Evolutionary conservation across 495 filamentous ascomycete species (phyloP), one percentile per base, ranked within the genome.

Genomic region (Neurospora tetrasperma): DNA sequence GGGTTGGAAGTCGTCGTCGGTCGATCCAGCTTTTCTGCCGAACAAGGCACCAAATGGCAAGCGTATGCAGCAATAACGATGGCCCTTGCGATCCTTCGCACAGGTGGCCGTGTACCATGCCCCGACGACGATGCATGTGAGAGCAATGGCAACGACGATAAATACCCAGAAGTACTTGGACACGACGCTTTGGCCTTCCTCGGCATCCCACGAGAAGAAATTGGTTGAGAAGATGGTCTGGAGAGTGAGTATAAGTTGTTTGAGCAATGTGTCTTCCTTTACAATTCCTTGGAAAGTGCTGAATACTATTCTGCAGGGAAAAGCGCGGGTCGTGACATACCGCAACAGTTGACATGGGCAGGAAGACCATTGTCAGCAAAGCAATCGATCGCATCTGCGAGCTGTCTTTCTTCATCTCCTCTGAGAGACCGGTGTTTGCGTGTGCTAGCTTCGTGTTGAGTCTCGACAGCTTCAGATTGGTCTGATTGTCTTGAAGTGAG

Each of bases 381-480:
- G 79, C 76, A n/a, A 82, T 79, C 3, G 69, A 74, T 46, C 73
- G 79, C 79, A 79, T 81, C 41, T 77, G 75, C 16, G 72, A 70
- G 69, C 79, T 81, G 69, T 81, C 80, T 38, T 35, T 39, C 4
- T 69, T 72, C 59, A 72, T 72, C 35, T 31, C 54, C n/a, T 39
- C 38, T 20, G 71, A 72, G 1, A 71, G 42, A 20, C 18, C 18
- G 5, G 70, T 71, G 9, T 71, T 71, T 44, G 70, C 38, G 23
- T 54, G 70, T 11, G 70, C 42, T 10, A 71, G 44, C 16, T 59
- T 46, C 6, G 42, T 71, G 70, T 62, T 71, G 12, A 62, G 42
- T 1, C 8, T 18, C 1, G 70, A 71, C 16, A 71, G 44, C 40
- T 4, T 27, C 16, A 71, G 44, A 12, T 66, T 71, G 0, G 43